Evolutionary conservation across 2,329 filamentous ascomycete genomes (phyloP).

Genomic region (Aspergillus brasiliensis): DNA sequence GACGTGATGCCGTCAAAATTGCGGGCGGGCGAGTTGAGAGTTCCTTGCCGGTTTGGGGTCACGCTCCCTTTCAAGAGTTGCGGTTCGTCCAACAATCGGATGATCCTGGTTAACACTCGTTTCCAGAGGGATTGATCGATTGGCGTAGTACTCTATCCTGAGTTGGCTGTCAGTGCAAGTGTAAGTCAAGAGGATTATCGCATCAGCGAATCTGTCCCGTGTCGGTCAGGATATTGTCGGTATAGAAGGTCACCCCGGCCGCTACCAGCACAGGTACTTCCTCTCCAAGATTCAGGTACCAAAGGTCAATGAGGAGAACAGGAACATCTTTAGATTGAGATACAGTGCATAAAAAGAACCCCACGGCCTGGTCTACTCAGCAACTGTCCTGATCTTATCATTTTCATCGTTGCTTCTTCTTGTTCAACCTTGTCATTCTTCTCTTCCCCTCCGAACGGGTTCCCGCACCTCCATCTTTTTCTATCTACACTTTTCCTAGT

Average conservation of each 20-base stretch:
- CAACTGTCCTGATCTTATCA: not conserved
- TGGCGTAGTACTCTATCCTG: not conserved
- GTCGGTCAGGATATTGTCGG: not conserved
- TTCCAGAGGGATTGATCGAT: not conserved
- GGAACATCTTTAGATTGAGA: not conserved
- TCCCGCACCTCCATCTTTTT: not conserved
- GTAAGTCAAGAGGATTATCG: not conserved
- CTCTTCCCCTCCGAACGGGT: not conserved
- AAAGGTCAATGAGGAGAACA: not conserved
- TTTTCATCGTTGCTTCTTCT: not conserved
- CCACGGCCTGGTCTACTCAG: not conserved
- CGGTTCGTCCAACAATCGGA: not conserved
- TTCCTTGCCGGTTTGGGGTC: not conserved
- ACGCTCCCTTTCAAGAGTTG: not conserved
- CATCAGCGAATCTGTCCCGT: not conserved
- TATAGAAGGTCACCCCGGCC: not conserved
- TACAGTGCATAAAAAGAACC: not conserved
- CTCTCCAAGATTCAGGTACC: not conserved
- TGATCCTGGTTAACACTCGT: not conserved
- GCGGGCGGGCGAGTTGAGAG: not conserved
- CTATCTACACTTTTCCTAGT: not conserved
- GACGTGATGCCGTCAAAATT: conserved; percentile 1
- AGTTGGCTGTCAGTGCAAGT: not conserved
- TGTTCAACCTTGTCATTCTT: not conserved
- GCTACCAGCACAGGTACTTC: not conserved